Base-by-base conservation (phyloP, 495 filamentous ascomycete species). In the Astrocystis sublimbata region DNA sequence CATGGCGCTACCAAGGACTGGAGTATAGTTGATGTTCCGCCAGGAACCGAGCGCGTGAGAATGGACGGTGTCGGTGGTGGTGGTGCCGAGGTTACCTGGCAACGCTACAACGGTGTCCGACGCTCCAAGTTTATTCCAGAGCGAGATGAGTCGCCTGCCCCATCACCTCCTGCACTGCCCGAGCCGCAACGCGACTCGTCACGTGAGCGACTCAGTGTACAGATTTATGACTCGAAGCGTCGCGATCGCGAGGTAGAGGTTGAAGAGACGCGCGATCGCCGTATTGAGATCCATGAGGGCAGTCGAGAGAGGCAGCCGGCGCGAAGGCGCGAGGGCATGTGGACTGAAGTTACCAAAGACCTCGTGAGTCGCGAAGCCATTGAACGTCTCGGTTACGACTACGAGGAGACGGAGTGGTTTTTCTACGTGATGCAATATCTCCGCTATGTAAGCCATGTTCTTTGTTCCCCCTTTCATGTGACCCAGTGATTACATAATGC, bases 261-360 rank as follows among this genome's bases (percentile, higher is more conserved):
- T 33, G 76, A 83, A 51, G 79, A 77, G 61, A 68, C 76, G 13
- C 70, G 71, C 30, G 82, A 83, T 64, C 74, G 79, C 17, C 69
- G 77, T 21, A 71, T 81, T 46, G 64, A 70, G 24, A 70, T 76
- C 60, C 75, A 70, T 42, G 61, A 68, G 21, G 65, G 62, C 12
- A 66, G 65, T 36, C 43, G 68, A n/a, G n/a, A n/a, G n/a, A n/a
- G n/a, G 7, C 40, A 65, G 10, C 68, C 76, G 3, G 64, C 76
- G 0, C 76, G 76, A 9, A 78, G 80, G 31, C 80, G 83, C 54
- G 87, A 86, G 49, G 85, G 89, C 60, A 88, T 96, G 73, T 98
- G 96, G 96, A 98, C 94, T 0, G 94, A 98, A 72, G 92, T 98
- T 66, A 96, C 93, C 7, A 97, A 96, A 77, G 92, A 96, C 65